Percentiles rank a stretch among this genome's conserved stretches.
Evolutionary conservation across 2,329 filamentous ascomycete species (phyloP).

Genomic region (Xylaria sp.): DNA sequence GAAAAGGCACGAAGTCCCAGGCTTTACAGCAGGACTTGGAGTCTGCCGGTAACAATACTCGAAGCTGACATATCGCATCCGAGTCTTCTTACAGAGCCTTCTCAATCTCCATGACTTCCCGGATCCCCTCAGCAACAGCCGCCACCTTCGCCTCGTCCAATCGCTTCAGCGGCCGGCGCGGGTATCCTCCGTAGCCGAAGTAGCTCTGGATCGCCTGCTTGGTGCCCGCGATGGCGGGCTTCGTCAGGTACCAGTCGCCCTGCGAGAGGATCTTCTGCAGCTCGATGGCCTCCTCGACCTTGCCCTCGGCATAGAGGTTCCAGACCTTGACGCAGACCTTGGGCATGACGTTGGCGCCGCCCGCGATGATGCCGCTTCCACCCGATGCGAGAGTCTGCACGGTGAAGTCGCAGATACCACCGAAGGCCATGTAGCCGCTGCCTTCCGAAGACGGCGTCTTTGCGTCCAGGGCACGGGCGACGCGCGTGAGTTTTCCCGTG

Average conservation of each 20-base stretch:
- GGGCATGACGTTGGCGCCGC: constrained; percentile 79
- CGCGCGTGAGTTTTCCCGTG: constrained; percentile 81
- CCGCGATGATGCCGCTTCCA: constrained; percentile 78
- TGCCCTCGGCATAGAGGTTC: constrained; percentile 68
- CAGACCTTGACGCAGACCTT: constrained; percentile 75
- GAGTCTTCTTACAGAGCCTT: constrained; percentile 44
- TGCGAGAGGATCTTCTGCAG: constrained; percentile 73
- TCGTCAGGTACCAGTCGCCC: constrained; percentile 78
- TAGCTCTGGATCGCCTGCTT: constrained; percentile 77
- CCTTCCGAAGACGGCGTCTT: constrained; percentile 57
- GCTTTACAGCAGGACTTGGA: too few relatives aligned
- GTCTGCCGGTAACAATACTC: not conserved
- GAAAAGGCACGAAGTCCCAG: too few relatives aligned
- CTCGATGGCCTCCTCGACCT: constrained; percentile 67
- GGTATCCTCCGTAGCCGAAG: constrained; percentile 75
- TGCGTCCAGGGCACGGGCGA: constrained; percentile 67
- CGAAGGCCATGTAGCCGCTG: constrained; percentile 76
- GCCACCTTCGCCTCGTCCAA: constrained; percentile 52
- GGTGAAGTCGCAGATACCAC: constrained; percentile 83
- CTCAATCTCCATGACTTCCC: constrained; percentile 63
- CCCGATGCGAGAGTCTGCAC: constrained; percentile 74
- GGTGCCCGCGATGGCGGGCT: constrained; percentile 77
- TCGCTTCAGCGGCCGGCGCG: constrained; percentile 65
- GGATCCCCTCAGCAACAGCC: constrained; percentile 50
- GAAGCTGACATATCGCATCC: not conserved